Evolutionary conservation across 1,284 basidiomycete genomes (phyloP).

Genomic region (Thecaphora thlaspeos): DNA sequence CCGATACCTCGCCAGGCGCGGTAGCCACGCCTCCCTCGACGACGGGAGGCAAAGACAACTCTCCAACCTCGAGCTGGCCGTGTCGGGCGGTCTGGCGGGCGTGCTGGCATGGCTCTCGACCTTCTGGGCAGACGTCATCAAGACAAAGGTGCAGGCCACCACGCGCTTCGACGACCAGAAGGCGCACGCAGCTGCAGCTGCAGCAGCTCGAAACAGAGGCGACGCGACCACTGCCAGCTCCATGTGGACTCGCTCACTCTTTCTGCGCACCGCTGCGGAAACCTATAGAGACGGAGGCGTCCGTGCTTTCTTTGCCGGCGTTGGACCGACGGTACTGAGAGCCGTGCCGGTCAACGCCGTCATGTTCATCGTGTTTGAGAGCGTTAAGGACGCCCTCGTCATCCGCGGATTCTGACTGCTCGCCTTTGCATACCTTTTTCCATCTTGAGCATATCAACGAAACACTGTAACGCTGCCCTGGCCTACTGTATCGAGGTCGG

Average conservation of each 20-base stretch:
- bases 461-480: too few species aligned
- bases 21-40: background rate
- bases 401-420: conserved; percentile 2
- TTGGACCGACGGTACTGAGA: conserved; percentile 43
- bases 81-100: conserved; percentile 45
- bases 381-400: conserved; percentile 18
- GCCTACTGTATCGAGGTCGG: too few species aligned
- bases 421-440: too few species aligned
- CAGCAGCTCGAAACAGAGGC: background rate
- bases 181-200: background rate
- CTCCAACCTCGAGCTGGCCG: conserved; percentile 34
- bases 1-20: conserved; percentile 8
- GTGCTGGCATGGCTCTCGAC: conserved; percentile 50
- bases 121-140: conserved; percentile 51
- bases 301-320: conserved; percentile 42
- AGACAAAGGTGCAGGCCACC: conserved; percentile 48
- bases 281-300: conserved; percentile 33
- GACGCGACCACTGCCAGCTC: background rate
- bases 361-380: conserved; percentile 41
- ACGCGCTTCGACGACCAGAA: background rate
- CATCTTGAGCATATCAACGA: too few species aligned
- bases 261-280: conserved; percentile 15
- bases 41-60: conserved; percentile 4
- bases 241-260: conserved; percentile 1
- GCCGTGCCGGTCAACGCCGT: conserved; percentile 48